Base-by-base conservation (phyloP, 1,284 basidiomycete genomes). In the Microbotryum saponariae region DNA sequence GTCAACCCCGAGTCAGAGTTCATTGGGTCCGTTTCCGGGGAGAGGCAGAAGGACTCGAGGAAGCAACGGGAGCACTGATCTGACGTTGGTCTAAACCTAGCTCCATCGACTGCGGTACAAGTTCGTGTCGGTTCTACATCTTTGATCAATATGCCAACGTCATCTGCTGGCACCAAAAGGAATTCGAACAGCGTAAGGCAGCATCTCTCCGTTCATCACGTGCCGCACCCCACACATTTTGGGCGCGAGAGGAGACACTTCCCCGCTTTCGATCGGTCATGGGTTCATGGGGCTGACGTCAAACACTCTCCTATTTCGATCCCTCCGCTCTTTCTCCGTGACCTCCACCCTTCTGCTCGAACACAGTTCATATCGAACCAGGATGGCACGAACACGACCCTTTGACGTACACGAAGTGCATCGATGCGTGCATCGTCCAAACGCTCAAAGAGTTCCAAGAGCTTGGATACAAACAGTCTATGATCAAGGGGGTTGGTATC, bases 361-460 rank as follows among this genome's bases (percentile, higher is more conserved):
- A 53, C 47, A 29, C 60, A 62, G 58, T 65, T 45, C 59, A 69
- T 42, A 60, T 55, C 16, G 56, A 65, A 45, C 67, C 58, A 70
- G 89, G 85, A 67, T 97, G 94, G 94, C 94, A 97, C 75, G 92
- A 94, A 69, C 96, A 98, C 76, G 87, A 96, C 73, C 84, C 91
- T 1, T 79, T 82, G 54, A 91, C 93, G 74, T 88, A 97, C 71
- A 83, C 88, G 68, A 78, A 83, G 61, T 82, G 85, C 62, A 87
- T 89, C 66, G 83, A 90, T 59, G 78, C 80, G 60, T 93, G 90
- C 76, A 88, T 97, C 68, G 81, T 82, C 55, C 81, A 83, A 61
- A 85, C 89, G 7, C 80, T 87, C 58, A 81, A 83, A 70, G 79
- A 83, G 64, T 80, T 98, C 67, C 88, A 92, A 73, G 79, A 78